phyloP scores from a whole-genome alignment of 805 yeast genomes.

The Kodamaea hsintzibuensis region DNA sequence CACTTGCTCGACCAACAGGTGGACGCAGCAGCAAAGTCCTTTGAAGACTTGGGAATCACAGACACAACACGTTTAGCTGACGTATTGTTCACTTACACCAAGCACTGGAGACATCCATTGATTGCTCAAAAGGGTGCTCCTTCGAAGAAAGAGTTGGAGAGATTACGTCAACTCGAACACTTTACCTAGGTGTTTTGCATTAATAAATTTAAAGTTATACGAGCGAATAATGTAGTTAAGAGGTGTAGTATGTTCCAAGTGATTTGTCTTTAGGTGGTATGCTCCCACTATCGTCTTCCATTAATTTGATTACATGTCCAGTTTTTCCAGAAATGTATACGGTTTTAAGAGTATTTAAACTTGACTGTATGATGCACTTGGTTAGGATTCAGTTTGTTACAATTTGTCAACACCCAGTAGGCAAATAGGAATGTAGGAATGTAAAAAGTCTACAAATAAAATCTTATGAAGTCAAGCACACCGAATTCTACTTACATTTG shows the following conservation, averaged over 20 bases:
- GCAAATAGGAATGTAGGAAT: too few species aligned
- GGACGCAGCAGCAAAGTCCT: conserved; percentile 61
- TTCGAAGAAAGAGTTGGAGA: conserved; percentile 39
- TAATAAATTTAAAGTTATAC: conserved; percentile 1
- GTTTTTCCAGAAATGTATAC: too few species aligned
- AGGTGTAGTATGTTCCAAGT: not conserved
- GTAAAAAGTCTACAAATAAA: too few species aligned
- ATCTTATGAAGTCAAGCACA: too few species aligned
- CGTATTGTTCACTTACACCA: conserved; percentile 45
- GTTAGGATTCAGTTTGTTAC: too few species aligned
- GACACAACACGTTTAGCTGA: conserved; percentile 40
- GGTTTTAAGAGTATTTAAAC: too few species aligned
- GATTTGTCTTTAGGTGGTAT: too few species aligned
- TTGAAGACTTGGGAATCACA: conserved; percentile 69
- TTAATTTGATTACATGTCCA: too few species aligned
- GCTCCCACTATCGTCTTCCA: too few species aligned
- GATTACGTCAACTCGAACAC: conserved; percentile 47
- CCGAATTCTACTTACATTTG: too few species aligned
- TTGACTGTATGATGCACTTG: too few species aligned
- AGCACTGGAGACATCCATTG: conserved; percentile 52
- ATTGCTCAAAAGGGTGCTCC: conserved; percentile 47
- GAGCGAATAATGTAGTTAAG: not conserved
- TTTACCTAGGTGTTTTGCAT: conserved; percentile 24
- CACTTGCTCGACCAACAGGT: conserved; percentile 65
- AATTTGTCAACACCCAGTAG: too few species aligned